Evolutionary conservation across 1,284 basidiomycete species (phyloP), one percentile per base, ranked within the genome.

Genomic region (Microbotryum saponariae): DNA sequence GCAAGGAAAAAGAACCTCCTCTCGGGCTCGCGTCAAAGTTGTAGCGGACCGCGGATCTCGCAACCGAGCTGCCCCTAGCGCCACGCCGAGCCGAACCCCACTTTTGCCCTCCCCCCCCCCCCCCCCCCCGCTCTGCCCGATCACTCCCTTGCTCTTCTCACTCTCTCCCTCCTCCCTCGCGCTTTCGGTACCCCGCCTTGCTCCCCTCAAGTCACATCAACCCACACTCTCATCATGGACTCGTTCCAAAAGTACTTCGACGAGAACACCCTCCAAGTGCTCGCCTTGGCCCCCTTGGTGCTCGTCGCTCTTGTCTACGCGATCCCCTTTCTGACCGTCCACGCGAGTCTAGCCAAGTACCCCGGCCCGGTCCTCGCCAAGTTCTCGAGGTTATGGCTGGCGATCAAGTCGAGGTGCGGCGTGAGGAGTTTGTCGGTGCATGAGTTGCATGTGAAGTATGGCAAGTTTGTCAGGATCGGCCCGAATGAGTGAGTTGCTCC

Each of bases 391-490:
- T 68, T 82, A 16, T 94, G 90, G 89, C 77, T 94, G 29, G 85
- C 84, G 33, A 80, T 80, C 69, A 78, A 83, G 33, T 79, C 82
- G 25, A 82, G 83, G 56, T 75, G 79, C 10, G 89, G 91, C 1
- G 83, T 88, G 64, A 82, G 91, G 51, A 89, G 85, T 25, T 83
- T 88, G 69, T 76, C 80, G 3, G 84, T 94, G 3, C 89, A 94
- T 71, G 74, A 83, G 64, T 76, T 88, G 70, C 91, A 94, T 75
- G 70, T 81, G 73, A 84, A 84, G 77, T 82, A 89, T 66, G 90
- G 90, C 87, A 71, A 60, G 78, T 72, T 91, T 58, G 86, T 91
- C n/a, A 86, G 91, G 66, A 78, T 94, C 62, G 88, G 88, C 0
- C 90, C 91, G 0, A 90, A 91, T 29, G 60, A 61, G 60, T 58